Conservation (phyloP, 2,329 filamentous ascomycete genomes). For the Elsinoe australis region DNA sequence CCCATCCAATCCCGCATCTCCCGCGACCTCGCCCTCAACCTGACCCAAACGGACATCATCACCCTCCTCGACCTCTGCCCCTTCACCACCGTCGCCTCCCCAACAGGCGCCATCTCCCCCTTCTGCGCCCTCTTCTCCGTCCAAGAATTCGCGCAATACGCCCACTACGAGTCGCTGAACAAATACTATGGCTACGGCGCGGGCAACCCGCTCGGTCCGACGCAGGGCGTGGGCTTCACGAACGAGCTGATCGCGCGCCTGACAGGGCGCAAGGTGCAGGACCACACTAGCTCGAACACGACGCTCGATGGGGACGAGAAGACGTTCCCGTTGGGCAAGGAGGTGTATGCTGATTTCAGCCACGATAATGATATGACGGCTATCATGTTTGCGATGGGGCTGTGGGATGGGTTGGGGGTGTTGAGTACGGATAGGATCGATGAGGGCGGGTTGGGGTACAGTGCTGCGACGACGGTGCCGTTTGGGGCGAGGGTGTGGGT, state of each 20-base stretch:
- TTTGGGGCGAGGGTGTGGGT: conserved; percentile 77
- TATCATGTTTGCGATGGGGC: conserved; percentile 66
- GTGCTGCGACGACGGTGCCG: conserved; percentile 70
- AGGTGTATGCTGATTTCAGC: conserved; percentile 80
- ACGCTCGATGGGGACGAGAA: conserved; percentile 60
- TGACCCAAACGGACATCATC: conserved; percentile 56
- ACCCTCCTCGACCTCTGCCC: conserved; percentile 84
- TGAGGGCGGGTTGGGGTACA: conserved; percentile 53
- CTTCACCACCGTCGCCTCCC: conserved; percentile 67
- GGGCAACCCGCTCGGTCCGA: conserved; percentile 70
- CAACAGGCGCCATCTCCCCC: conserved; percentile 49
- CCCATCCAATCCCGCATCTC: conserved; percentile 65
- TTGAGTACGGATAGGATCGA: conserved; percentile 41
- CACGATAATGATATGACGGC: conserved; percentile 83
- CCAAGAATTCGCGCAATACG: conserved; percentile 65
- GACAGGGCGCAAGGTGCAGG: conserved; percentile 59
- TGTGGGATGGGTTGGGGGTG: conserved; percentile 60
- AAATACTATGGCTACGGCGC: conserved; percentile 79
- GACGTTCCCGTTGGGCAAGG: conserved; percentile 63
- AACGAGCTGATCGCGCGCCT: conserved; percentile 82
- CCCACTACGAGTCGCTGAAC: conserved; percentile 69
- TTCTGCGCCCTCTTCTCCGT: conserved; percentile 72
- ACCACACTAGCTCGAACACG: conserved; percentile 67
- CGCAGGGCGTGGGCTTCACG: conserved; percentile 78
- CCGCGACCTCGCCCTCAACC: conserved; percentile 57